Conservation (phyloP, 2,329 filamentous ascomycete genomes). For the Neofusicoccum sp. region DNA sequence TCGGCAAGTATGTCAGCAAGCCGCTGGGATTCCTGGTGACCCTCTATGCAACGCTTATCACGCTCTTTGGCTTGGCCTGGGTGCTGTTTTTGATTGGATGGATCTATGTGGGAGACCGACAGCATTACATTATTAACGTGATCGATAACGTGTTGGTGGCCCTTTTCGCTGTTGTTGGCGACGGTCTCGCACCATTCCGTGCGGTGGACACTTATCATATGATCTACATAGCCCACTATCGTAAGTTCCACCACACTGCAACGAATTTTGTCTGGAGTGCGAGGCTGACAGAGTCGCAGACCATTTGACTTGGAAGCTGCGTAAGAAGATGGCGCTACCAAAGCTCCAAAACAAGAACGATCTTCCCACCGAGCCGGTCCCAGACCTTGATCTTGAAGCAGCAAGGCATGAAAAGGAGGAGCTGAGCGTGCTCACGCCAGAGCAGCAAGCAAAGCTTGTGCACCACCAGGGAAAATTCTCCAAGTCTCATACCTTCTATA, state of each 20-base stretch:
- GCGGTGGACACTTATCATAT: constrained; percentile 81
- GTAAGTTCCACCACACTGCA: neutral
- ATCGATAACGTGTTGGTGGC: constrained; percentile 59
- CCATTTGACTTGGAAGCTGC: constrained; percentile 61
- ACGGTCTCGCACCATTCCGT: constrained; percentile 66
- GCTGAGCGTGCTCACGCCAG: constrained; percentile 54
- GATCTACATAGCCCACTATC: constrained; percentile 71
- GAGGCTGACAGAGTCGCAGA: constrained; percentile 35
- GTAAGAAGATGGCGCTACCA: constrained; percentile 60
- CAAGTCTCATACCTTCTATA: constrained; percentile 82
- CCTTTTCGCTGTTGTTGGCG: constrained; percentile 61
- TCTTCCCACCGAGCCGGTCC: constrained; percentile 49
- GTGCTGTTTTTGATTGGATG: constrained; percentile 88
- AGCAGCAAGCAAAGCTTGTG: constrained; percentile 66
- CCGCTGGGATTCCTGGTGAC: constrained; percentile 84
- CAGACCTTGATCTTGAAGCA: constrained; percentile 13
- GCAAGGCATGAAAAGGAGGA: constrained; percentile 19
- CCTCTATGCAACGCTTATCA: constrained; percentile 80
- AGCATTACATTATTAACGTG: constrained; percentile 58
- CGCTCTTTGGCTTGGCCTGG: constrained; percentile 83
- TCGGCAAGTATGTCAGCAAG: constrained; percentile 74
- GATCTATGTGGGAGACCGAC: constrained; percentile 73
- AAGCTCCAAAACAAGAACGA: constrained; percentile 67
- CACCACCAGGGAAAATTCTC: constrained; percentile 77
- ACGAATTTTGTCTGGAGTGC: neutral